Evolutionary conservation across 371 early-diverging fungal species (phyloP).

Genomic region (Rhizomucor miehei): DNA sequence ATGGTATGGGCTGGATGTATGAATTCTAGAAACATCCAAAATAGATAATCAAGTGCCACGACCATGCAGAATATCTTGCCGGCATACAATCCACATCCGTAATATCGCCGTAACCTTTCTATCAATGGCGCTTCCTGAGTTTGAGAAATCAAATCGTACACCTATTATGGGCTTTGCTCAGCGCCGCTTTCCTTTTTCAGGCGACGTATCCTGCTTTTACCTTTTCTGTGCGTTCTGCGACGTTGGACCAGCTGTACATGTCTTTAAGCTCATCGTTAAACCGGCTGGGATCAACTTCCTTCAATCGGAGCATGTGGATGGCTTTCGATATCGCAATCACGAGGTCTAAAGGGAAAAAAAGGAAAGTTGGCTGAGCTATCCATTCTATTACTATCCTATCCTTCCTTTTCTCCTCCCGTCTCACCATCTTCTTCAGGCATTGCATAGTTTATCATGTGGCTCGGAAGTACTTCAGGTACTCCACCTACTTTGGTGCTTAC

Average conservation of each 20-base stretch:
- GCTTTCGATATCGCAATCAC: conserved; percentile 73
- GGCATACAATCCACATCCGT: conserved; percentile 89
- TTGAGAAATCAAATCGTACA: conserved; percentile 71
- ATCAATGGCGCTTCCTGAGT: conserved; percentile 70
- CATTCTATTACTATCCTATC: background rate
- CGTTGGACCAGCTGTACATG: conserved; percentile 96
- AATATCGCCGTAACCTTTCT: conserved; percentile 82
- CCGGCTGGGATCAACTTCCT: conserved; percentile 66
- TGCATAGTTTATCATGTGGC: conserved; percentile 94
- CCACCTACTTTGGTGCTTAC: conserved; percentile 99
- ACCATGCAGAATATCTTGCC: conserved; percentile 92
- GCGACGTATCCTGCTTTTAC: conserved; percentile 23
- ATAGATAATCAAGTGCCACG: conserved; percentile 81
- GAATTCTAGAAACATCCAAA: conserved; percentile 82
- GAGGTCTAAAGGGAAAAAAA: conserved; percentile 49
- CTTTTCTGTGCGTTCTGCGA: conserved; percentile 90
- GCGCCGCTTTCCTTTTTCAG: too few species aligned
- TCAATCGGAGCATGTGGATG: conserved; percentile 66
- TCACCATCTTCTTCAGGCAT: conserved; percentile 88
- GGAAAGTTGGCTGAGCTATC: background rate
- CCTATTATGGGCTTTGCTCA: conserved; percentile 24
- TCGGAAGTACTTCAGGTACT: conserved; percentile 96
- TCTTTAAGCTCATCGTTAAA: conserved; percentile 84
- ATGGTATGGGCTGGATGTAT: conserved; percentile 73
- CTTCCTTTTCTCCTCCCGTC: conserved; percentile 1